Base-by-base conservation (phyloP, 1,284 basidiomycete genomes). In the Sanguinoderma infundibulare region DNA sequence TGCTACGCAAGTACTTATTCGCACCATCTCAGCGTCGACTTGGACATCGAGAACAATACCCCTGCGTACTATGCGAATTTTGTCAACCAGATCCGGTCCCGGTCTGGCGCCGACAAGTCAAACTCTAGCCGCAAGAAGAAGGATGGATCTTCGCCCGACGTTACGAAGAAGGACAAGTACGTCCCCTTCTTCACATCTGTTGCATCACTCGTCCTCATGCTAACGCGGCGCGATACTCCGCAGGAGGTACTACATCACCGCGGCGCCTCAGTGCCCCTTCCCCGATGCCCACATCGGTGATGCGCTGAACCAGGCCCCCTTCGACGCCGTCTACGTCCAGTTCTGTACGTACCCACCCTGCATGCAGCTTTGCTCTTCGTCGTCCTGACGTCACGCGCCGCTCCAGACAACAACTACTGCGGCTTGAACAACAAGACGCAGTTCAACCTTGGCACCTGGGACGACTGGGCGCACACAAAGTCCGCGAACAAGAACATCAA, bases 241-340 rank as follows among this genome's bases (percentile, higher is more conserved):
- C 34, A 62, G 47, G 55, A 62, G 83, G 54, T 86, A 84, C 67
- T 86, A 83, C 65, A 74, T 87, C 59, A 86, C 84, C 10, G 85
- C 74, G 3, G 73, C 86, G 10, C 86, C 85, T 34, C 85, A 88
- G 63, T 87, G 86, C 72, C 83, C 83, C 8, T 87, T 75, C 74
- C 87, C 86, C 0, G 86, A 88, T 69, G 81, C 81, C 6, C 78
- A 78, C 60, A 74, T 88, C 20, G 84, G 85, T 28, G 63, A 75
- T 14, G 82, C 82, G 52, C 72, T 88, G 56, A 82, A 83, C 66
- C 74, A 73, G 5, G 84, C 83, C 24, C 74, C 71, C 5, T 87
- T 88, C 60, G 87, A 88, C 67, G 84, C 84, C 26, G 75, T 88
- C 46, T 87, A 82, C 64, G 86, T 87, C 55, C 86, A 87, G 67